These are phyloP conservation scores for Ogataea zsoltii DNA, from an alignment of 805 yeast species.

Conservation along the genomic window DNA sequence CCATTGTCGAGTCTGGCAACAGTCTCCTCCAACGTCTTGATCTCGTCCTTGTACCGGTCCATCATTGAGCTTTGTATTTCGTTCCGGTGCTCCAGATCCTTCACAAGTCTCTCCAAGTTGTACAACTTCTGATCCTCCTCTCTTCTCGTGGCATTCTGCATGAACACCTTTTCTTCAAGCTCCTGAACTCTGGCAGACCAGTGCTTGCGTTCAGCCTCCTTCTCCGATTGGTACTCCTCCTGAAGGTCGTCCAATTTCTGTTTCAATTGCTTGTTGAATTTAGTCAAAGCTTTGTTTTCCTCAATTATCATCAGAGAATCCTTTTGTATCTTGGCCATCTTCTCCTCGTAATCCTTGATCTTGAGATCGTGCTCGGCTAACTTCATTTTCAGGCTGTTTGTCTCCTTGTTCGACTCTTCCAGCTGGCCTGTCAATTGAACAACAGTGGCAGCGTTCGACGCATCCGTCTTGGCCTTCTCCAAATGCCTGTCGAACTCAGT, in stretches of 20 bases:
- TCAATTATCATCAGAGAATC: conserved; percentile 59
- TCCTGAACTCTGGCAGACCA: conserved; percentile 60
- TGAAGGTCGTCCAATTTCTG: conserved; percentile 47
- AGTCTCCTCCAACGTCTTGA: conserved; percentile 53
- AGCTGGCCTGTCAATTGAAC: conserved; percentile 37
- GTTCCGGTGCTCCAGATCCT: conserved; percentile 52
- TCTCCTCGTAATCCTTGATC: conserved; percentile 26
- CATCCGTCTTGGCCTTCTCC: conserved; percentile 33
- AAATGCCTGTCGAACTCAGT: conserved; percentile 41
- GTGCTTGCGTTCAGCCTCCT: conserved; percentile 48
- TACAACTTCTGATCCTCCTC: conserved; percentile 54
- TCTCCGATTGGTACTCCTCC: conserved; percentile 51
- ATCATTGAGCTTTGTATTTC: conserved; percentile 53
- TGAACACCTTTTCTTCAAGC: conserved; percentile 51
- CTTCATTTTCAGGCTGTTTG: conserved; percentile 33
- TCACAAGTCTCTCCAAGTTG: conserved; percentile 51
- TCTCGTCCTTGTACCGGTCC: conserved; percentile 58
- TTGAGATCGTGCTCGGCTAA: conserved; percentile 25
- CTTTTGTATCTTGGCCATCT: conserved; percentile 43
- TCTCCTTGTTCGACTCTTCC: conserved; percentile 33
- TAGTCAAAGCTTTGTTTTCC: conserved; percentile 66
- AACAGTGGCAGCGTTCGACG: conserved; percentile 31
- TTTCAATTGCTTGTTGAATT: conserved; percentile 52
- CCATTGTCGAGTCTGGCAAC: conserved; percentile 46
- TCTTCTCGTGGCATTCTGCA: conserved; percentile 47